These are phyloP conservation scores for Tulasnella sp. DNA, from an alignment of 768 basidiomycete species.

Conservation along the genomic window DNA sequence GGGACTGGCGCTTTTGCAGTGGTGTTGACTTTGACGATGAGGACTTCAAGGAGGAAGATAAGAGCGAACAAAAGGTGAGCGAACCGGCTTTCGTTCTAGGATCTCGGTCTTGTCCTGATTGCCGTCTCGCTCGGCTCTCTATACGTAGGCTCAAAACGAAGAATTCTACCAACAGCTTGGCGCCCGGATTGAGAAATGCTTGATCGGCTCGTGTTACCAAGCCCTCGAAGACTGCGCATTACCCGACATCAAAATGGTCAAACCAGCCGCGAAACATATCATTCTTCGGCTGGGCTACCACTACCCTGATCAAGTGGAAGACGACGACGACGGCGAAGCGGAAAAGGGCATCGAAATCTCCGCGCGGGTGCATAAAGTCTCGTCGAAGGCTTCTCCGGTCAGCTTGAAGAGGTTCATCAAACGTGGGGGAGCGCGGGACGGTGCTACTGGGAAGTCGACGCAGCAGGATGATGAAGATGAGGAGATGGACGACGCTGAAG, in stretches of 20 bases:
- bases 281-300: constrained; percentile 79
- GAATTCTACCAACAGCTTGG: constrained; percentile 60
- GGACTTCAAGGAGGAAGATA: constrained; percentile 67
- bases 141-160: constrained; percentile 71
- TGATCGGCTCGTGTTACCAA: constrained; percentile 65
- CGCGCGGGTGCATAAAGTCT: constrained; percentile 80
- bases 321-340: constrained; percentile 43
- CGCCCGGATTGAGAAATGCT: constrained; percentile 51
- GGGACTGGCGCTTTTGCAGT: constrained; percentile 48
- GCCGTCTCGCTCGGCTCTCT: neutral
- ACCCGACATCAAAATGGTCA: constrained; percentile 69
- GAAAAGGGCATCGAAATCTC: constrained; percentile 76
- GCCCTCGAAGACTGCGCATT: constrained; percentile 62
- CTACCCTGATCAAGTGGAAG: neutral
- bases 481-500: constrained; percentile 39
- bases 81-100: neutral
- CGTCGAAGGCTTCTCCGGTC: constrained; percentile 67
- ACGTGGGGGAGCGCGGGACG: constrained; percentile 39
- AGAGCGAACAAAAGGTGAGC: constrained; percentile 71
- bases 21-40: constrained; percentile 88
- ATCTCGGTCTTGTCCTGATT: neutral
- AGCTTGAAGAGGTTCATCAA: constrained; percentile 72
- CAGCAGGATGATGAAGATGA: constrained; percentile 44
- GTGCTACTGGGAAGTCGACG: constrained; percentile 38
- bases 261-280: constrained; percentile 66